Conservation (phyloP, 768 basidiomycete species). For the Leccinum uliginosum region DNA sequence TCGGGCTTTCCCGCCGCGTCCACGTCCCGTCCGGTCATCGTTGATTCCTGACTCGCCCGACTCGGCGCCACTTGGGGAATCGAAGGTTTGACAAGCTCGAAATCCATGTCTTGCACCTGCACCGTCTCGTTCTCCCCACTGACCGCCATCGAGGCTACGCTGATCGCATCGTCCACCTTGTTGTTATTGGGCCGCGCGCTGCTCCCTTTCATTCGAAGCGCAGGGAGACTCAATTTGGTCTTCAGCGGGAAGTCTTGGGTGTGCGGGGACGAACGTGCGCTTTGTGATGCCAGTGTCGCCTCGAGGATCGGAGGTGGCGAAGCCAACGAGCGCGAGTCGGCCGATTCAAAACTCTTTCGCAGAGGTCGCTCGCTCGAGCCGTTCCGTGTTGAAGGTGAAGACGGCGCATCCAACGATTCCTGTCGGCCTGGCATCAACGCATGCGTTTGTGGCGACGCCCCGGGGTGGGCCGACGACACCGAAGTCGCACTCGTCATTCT, state of each 20-base stretch:
- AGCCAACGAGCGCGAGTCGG: slow-evolving; percentile 32
- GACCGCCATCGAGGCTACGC: slow-evolving; percentile 17
- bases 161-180: slow-evolving; percentile 30
- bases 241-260: slow-evolving; percentile 37
- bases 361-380: slow-evolving; percentile 18
- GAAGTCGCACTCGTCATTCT: slow-evolving; percentile 10
- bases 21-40: slow-evolving; percentile 29
- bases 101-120: slow-evolving; percentile 79
- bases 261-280: slow-evolving; percentile 23
- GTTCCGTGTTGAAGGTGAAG: slow-evolving; percentile 3
- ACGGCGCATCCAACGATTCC: slow-evolving; percentile 14
- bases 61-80: slow-evolving; percentile 36
- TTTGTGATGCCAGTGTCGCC: slow-evolving; percentile 28
- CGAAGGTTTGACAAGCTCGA: slow-evolving; percentile 69
- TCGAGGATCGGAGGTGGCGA: slow-evolving; percentile 41
- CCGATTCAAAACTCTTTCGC: slow-evolving; percentile 24
- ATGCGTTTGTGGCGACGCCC: slow-evolving; percentile 12
- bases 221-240: slow-evolving; percentile 66
- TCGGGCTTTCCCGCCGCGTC: slow-evolving; percentile 7
- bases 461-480: slow-evolving; percentile 8
- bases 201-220: slow-evolving; percentile 45
- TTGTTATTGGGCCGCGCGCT: slow-evolving; percentile 1
- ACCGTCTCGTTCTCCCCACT: slow-evolving; percentile 49
- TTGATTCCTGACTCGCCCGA: slow-evolving; percentile 55
- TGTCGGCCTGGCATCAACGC: slow-evolving; percentile 11